Evolutionary conservation across 345 rosid genomes (phyloP).

Genomic region (Excoecaria agallocha): DNA sequence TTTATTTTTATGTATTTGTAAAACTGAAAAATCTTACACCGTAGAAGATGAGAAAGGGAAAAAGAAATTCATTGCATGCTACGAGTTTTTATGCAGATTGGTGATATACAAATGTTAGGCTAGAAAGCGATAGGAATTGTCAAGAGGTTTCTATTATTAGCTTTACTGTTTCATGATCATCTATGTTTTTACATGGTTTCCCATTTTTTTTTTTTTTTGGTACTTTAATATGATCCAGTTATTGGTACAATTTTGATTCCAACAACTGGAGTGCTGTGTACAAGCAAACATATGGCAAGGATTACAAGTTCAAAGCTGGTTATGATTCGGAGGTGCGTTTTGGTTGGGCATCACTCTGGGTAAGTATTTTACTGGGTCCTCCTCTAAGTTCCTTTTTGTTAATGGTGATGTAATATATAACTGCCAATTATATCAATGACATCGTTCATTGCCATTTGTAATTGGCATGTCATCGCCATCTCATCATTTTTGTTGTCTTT

Average conservation of each 20-base stretch:
- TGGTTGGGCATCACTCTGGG: constrained; percentile 98
- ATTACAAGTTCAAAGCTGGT: constrained; percentile 91
- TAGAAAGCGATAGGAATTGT: not conserved
- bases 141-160: not conserved
- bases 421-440: not conserved
- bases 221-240: constrained; percentile 45
- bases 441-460: not conserved
- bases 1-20: not conserved
- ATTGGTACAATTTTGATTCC: constrained; percentile 79
- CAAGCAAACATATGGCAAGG: constrained; percentile 84
- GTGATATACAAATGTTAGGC: not conserved
- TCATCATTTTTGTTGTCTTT: not conserved
- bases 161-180: not conserved
- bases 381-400: not conserved
- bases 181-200: not conserved
- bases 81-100: too few species aligned
- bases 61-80: not conserved
- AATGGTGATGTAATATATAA: not conserved
- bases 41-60: not conserved
- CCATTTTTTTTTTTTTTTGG: not conserved
- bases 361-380: constrained; percentile 30
- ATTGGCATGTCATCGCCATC: not conserved
- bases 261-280: constrained; percentile 91
- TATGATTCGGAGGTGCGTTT: constrained; percentile 81
- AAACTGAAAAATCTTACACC: not conserved